Evolutionary conservation across 1,139 yeast genomes (phyloP), one percentile per base, ranked within the genome.

Genomic region (Citeromyces hawaiiensis): DNA sequence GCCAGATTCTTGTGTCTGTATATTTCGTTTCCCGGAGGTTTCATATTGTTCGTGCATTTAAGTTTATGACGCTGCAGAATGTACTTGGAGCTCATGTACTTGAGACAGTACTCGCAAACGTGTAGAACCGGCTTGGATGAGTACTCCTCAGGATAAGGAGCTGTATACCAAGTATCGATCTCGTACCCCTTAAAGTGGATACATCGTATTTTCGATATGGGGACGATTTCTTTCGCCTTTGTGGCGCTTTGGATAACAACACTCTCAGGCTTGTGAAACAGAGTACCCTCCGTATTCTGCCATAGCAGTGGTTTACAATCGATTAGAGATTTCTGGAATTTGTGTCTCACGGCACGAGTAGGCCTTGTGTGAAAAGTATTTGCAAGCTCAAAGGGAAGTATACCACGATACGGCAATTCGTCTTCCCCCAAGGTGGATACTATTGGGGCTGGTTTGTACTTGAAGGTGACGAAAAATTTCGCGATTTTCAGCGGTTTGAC

Each of bases 71-170:
- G 67, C 47, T 70, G 65, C 40, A 76, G 68, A 0, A 81, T 75
- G 45, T 69, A 76, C 18, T 83, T 77, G 1, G 88, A 77, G 37
- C 69, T 70, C 78, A 80, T 80, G 55, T 86, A 88, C 57, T 83
- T 80, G 43, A 91, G 61, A 54, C 98, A 91, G 51, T 71, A 78
- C 51, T 86, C 94, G 57, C 98, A 91, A 14, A 91, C 70, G 53
- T 78, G 80, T 37, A 91, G 59, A 4, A 75, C 68, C 36, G 65
- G 64, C 39, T 76, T 72, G 36, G 68, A 70, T 30, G 86, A 74
- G 51, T 77, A 83, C 52, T 86, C 94, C 45, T 83, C 87, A 0
- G 98, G 96, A 53, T 85, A 91, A 1, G 97, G 97, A 0, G 96
- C 81, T 3, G 85, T 74, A 56, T 85, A 87, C 96, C 97, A 86